A percentile compares a stretch with the other conserved stretches of the same genome.
phyloP scores from a whole-genome alignment of 1,284 basidiomycete genomes.

The Moesziomyces parantarcticus region DNA sequence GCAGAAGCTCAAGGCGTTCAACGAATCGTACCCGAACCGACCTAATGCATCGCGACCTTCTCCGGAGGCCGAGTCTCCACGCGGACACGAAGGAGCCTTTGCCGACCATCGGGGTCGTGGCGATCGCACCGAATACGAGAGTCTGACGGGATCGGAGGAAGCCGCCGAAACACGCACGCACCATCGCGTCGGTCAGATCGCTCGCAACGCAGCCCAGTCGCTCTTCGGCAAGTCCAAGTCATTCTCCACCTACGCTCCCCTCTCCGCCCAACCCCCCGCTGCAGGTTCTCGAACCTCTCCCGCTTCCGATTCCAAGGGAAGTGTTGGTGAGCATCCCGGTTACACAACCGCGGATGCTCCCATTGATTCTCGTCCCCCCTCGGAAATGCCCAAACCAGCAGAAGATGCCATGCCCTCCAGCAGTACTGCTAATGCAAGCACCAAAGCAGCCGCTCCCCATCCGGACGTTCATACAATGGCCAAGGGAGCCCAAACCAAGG shows the following conservation, averaged over 20 bases:
- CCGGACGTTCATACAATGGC: slow-evolving; percentile 47
- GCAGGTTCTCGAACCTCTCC: slow-evolving; percentile 16
- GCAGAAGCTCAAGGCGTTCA: slow-evolving; percentile 29
- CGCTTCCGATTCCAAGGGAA: slow-evolving; percentile 24
- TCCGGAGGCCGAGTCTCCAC: slow-evolving; percentile 40
- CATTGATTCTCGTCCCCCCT: slow-evolving; percentile 39
- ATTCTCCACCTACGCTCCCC: slow-evolving; percentile 25
- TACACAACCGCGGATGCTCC: slow-evolving; percentile 53
- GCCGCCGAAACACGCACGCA: slow-evolving; percentile 34
- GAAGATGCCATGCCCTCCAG: slow-evolving; percentile 18
- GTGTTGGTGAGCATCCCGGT: slow-evolving; percentile 32
- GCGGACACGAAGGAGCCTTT: slow-evolving; percentile 40
- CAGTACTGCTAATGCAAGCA: slow-evolving; percentile 27
- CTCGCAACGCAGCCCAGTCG: slow-evolving; percentile 31
- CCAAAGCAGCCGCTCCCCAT: slow-evolving; percentile 32
- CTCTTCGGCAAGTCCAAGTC: slow-evolving; percentile 25
- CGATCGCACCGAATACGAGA: slow-evolving; percentile 19
- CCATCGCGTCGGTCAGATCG: slow-evolving; percentile 25
- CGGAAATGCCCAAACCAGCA: slow-evolving; percentile 36
- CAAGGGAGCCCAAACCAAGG: slow-evolving; percentile 37
- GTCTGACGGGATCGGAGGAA: slow-evolving; percentile 31
- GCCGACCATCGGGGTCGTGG: slow-evolving; percentile 48
- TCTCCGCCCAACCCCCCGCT: slow-evolving; percentile 17
- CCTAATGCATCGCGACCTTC: slow-evolving; percentile 14
- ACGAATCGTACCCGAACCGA: slow-evolving; percentile 34